Base-by-base conservation (phyloP, 192 early-diverging fungal species). In the Backusella sp. region DNA sequence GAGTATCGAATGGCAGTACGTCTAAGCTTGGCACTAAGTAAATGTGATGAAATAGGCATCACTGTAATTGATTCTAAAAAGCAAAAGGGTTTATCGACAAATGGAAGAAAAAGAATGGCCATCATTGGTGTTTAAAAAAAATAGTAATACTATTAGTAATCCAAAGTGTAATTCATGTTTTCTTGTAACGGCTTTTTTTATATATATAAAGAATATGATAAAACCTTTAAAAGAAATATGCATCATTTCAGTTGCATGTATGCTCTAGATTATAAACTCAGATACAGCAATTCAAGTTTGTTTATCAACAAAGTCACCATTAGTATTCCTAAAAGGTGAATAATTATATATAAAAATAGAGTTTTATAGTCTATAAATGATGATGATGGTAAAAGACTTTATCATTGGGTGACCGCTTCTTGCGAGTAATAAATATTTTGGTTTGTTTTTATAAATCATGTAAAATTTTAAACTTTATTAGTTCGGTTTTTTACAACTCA, bases 1-100 rank as follows among this genome's bases (percentile, higher is more conserved):
- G 88, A 89, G 75, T 85, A 83, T 37, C 65, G 82, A 53, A 72
- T 83, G 70, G 62, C 76, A 19, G 65, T 83, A 11, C 71, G 82
- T 30, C 66, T 77, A 26, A 72, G 66, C 41, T 36, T 83, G 12
- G 82, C 73, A 11, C 36, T 83, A 6, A 73, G 65, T 41, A 77
- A 77, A 62, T 80, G 83, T 44, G 80, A 84, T 78, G 79, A 78
- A 26, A 15, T 74, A 12, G 74, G 77, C 17, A 78, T 81, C 4
- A 34, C 71, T 39, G 11, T 39, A 6, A 34, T 74, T 23, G 36
- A 78, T 32, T 30, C 74, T 34, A 77, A 78, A 46, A 52, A 30
- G 26, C 39, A 59, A 11, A 77, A 74, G 36, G 75, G 77, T 2
- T 21, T 56, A 26, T 74, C 77, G 6, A 26, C 73, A 7, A 68